These are phyloP conservation scores for Aspergillus pseudoviridinutans DNA, from an alignment of 2,329 filamentous ascomycete genomes.

Conservation along the genomic window DNA sequence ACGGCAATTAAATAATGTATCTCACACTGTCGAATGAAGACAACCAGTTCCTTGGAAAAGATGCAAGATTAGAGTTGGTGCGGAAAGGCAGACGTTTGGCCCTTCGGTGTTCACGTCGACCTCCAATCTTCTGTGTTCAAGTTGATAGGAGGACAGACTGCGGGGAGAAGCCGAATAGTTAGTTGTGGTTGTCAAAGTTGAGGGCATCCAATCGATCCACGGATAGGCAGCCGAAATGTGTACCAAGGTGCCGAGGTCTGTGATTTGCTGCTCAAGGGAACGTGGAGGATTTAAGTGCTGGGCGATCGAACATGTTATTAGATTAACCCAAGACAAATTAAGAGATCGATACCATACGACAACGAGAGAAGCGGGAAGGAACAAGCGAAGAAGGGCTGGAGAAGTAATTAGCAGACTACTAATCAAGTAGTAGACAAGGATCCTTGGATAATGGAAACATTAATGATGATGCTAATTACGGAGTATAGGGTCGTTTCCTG, in stretches of 20 bases:
- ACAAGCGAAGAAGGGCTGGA: not conserved
- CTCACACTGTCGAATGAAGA: constrained; percentile 1
- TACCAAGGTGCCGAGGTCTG: not conserved
- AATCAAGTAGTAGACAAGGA: not conserved
- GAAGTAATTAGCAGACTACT: not conserved
- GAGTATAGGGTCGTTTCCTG: not conserved
- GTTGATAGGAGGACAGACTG: not conserved
- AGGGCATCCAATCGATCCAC: not conserved
- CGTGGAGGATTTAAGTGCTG: not conserved
- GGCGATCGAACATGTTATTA: no score
- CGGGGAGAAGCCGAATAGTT: not conserved
- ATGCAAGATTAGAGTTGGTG: constrained; percentile 11
- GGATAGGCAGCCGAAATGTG: not conserved
- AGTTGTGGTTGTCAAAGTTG: not conserved
- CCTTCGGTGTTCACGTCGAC: constrained; percentile 7
- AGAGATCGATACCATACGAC: not conserved
- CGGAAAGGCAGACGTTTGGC: constrained; percentile 1
- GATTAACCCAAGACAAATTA: not conserved
- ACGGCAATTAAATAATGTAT: not conserved
- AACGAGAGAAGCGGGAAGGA: not conserved
- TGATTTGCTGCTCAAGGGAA: not conserved
- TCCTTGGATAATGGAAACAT: not conserved
- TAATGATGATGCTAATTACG: not conserved
- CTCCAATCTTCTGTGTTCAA: not conserved
- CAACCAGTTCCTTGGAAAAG: not conserved